A percentile compares a stretch with the other conserved stretches of the same genome.
Evolutionary conservation across 345 rosid genomes (phyloP).

Genomic region (Pseudoturritis turrita): DNA sequence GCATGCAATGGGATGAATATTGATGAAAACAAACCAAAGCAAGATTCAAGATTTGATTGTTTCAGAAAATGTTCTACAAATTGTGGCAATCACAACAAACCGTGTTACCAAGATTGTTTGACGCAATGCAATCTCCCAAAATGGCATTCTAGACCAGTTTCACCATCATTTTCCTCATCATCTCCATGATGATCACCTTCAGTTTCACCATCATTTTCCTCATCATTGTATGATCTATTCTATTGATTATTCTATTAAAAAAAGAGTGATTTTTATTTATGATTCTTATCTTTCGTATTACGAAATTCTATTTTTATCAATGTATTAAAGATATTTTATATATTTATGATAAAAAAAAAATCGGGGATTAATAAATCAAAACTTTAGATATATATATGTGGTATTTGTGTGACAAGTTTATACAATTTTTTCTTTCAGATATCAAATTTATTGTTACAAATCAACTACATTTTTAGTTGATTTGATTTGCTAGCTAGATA

Average conservation of each 20-base stretch:
- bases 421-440: too few relatives aligned
- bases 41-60: neutral
- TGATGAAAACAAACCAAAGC: neutral
- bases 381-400: neutral
- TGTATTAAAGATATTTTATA: too few relatives aligned
- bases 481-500: too few relatives aligned
- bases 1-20: conserved; percentile 14
- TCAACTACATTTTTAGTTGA: too few relatives aligned
- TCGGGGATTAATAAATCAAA: neutral
- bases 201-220: neutral
- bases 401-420: too few relatives aligned
- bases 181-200: too few relatives aligned
- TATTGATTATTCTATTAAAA: neutral
- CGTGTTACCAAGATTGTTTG: conserved; percentile 22
- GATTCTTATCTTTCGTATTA: neutral
- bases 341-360: too few relatives aligned
- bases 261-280: neutral
- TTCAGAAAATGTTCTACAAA: conserved; percentile 19
- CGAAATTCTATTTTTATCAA: too few relatives aligned
- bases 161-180: neutral
- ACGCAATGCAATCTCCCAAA: conserved; percentile 23
- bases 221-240: neutral
- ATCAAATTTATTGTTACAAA: neutral
- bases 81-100: conserved; percentile 24
- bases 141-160: neutral